Evolutionary conservation across 108 stramenopile genomes (phyloP).

Genomic region (Seminavis robusta): DNA sequence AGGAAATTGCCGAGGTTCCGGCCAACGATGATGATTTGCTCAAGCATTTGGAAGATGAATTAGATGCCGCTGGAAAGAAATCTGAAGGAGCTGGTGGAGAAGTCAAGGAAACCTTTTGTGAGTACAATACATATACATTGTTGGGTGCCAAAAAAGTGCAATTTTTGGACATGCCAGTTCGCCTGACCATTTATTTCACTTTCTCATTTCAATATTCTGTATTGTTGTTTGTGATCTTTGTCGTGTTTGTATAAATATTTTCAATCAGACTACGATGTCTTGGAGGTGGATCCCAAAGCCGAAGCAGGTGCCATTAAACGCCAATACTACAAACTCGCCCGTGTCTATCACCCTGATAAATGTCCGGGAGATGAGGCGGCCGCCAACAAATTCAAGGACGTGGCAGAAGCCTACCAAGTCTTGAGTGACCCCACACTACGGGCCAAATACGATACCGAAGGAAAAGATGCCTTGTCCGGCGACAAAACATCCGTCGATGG

Average conservation of each 20-base stretch:
- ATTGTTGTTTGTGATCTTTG: no score
- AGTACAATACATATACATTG: no score
- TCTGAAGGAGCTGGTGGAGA: constrained; percentile 20
- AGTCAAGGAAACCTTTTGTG: constrained; percentile 56
- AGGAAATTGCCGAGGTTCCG: constrained; percentile 46
- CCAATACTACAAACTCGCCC: constrained; percentile 83
- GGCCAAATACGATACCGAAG: constrained; percentile 57
- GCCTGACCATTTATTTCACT: no score
- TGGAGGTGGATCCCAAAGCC: constrained; percentile 67
- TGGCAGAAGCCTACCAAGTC: constrained; percentile 71
- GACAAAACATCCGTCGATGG: constrained; percentile 40
- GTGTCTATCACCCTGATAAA: constrained; percentile 85
- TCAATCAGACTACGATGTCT: constrained; percentile 73
- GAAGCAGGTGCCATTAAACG: constrained; percentile 76
- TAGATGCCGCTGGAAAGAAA: constrained; percentile 19
- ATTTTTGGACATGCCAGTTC: no score
- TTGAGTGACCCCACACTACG: constrained; percentile 58
- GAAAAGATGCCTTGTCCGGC: constrained; percentile 28
- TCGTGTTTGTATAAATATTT: no score
- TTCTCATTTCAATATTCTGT: no score
- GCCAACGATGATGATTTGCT: constrained; percentile 67
- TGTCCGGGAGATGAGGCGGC: constrained; percentile 54
- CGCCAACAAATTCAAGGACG: constrained; percentile 61
- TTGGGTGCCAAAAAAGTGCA: no score
- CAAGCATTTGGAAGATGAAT: constrained; percentile 36